Percentiles rank a stretch among this genome's conserved stretches.
phyloP scores from a whole-genome alignment of 768 basidiomycete species.

The Boletus tomentosulus region DNA sequence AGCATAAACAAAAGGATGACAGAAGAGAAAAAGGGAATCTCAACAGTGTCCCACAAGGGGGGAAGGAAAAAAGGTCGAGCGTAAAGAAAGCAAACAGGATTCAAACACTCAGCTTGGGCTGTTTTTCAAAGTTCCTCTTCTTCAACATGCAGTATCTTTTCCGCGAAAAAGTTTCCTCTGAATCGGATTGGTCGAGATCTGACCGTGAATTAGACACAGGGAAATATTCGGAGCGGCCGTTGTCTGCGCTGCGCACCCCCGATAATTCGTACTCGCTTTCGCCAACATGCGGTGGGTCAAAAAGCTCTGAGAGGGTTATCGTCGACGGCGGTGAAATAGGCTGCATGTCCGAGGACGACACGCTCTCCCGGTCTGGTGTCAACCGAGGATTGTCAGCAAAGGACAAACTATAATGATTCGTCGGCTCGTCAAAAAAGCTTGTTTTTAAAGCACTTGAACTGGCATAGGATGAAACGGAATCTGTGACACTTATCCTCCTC shows the following conservation, averaged over 20 bases:
- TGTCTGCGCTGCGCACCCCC: constrained; percentile 15
- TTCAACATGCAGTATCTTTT: constrained; percentile 21
- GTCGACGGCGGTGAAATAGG: constrained; percentile 28
- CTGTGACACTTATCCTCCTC: constrained; percentile 34
- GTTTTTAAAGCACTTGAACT: constrained; percentile 25
- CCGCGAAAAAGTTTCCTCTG: constrained; percentile 17
- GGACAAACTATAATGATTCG: constrained; percentile 15
- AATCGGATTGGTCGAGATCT: constrained; percentile 29
- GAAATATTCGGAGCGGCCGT: constrained; percentile 31
- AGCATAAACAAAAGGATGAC: constrained; percentile 3
- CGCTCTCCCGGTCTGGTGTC: constrained; percentile 32
- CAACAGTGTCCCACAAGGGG: constrained; percentile 1
- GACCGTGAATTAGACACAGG: constrained; percentile 35
- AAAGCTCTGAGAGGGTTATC: constrained; percentile 28
- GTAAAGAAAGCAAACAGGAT: constrained; percentile 3
- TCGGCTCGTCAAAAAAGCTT: constrained; percentile 24
- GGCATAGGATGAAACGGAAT: constrained; percentile 33
- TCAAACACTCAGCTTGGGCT: constrained; percentile 27
- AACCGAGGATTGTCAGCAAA: constrained; percentile 28
- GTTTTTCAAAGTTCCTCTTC: constrained; percentile 24
- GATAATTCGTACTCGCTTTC: constrained; percentile 28
- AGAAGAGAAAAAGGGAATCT: not conserved
- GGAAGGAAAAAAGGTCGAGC: constrained; percentile 2
- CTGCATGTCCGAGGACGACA: constrained; percentile 33
- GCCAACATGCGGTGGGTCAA: constrained; percentile 19